Base-by-base conservation (phyloP, 164 flowering plant species). In the Magnolia changhungtana region DNA sequence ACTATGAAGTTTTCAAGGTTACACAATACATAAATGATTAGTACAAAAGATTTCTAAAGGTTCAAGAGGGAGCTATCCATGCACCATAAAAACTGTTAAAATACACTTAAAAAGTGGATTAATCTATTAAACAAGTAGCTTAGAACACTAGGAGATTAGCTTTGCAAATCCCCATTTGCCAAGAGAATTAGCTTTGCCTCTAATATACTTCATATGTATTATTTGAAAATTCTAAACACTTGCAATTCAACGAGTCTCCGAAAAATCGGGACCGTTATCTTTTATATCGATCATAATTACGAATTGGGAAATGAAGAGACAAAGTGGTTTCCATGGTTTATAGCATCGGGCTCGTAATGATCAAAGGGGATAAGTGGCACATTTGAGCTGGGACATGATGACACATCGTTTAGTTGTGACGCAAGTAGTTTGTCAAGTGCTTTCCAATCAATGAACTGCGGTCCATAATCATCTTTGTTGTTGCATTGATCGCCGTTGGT, bases 371-470 rank as follows among this genome's bases (percentile, higher is more conserved):
- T 51, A 21, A 77, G 64, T 19, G 78, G 77, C 37, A 68, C n/a
- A 63, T 29, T 52, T 4, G 84, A 69, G 67, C 63, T 69, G 20
- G 76, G 31, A 61, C 66, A 49, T 10, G 77, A 73, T 2, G 78
- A 29, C 14, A 71, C 71, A 23, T 71, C 86, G 65, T 11, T 75
- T 3, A 81, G 19, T 78, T 88, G 86, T 8, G 86, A 80, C 0
- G 81, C 83, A 8, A 88, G 83, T 14, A 89, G 79, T 64, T 71
- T 80, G 66, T 91, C 93, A 79, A 90, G 64, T 1, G 76, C 63
- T 64, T 82, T 86, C 93, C 93, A 90, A 52, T 89, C 92, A 20
- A 81, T 73, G 63, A 72, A 67, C 11, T 85, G 79, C 18, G 29
- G 23, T 1, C 75, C 77, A 14, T 83, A 50, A 24, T 66, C 75